Evolutionary conservation across 495 filamentous ascomycete genomes (phyloP).

Genomic region (Amphirosellinia nigrospora): DNA sequence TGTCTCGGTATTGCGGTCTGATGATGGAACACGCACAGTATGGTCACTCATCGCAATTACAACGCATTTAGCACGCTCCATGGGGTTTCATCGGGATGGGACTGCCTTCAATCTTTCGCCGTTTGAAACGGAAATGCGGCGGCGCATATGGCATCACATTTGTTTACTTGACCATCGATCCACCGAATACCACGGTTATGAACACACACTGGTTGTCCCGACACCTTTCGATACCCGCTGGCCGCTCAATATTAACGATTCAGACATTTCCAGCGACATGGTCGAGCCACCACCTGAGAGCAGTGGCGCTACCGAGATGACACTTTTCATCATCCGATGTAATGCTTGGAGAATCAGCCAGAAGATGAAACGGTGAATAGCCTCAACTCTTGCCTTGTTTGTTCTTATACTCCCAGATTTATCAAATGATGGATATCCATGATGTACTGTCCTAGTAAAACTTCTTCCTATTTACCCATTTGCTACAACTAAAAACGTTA

Average conservation of each 20-base stretch:
- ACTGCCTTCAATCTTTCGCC: slow-evolving; percentile 51
- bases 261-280: slow-evolving; percentile 55
- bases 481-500: not conserved
- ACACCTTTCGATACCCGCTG: slow-evolving; percentile 38
- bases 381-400: not conserved
- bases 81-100: slow-evolving; percentile 58
- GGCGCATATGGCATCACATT: slow-evolving; percentile 70
- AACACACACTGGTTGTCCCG: slow-evolving; percentile 44
- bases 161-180: slow-evolving; percentile 61
- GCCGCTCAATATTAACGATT: slow-evolving; percentile 55
- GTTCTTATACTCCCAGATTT: not conserved
- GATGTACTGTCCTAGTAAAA: not conserved
- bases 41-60: slow-evolving; percentile 54
- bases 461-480: not conserved
- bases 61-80: slow-evolving; percentile 48
- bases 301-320: slow-evolving; percentile 25
- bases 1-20: slow-evolving; percentile 38
- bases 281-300: slow-evolving; percentile 38
- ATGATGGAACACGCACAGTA: slow-evolving; percentile 46
- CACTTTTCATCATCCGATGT: slow-evolving; percentile 27
- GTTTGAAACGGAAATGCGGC: slow-evolving; percentile 66
- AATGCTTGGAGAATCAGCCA: slow-evolving; percentile 22
- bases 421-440: not conserved
- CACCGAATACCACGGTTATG: slow-evolving; percentile 59
- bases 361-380: slow-evolving; percentile 19